Conservation (phyloP, 1,284 basidiomycete genomes). For the Boletus sp. region DNA sequence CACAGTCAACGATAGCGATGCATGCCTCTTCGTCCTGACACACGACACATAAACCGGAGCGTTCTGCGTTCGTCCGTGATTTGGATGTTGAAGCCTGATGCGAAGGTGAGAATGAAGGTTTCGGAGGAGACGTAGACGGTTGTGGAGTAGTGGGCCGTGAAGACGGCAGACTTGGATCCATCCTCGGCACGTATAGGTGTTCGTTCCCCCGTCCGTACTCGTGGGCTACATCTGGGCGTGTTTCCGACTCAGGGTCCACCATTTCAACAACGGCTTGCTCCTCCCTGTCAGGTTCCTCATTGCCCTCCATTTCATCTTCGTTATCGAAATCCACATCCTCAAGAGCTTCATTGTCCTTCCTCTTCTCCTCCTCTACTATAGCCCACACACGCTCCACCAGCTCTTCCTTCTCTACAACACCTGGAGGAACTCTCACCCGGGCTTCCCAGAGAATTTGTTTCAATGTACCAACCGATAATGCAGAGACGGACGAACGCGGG, state of each 20-base stretch:
- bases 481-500: slow-evolving; percentile 49
- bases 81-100: slow-evolving; percentile 29
- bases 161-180: not conserved
- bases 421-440: slow-evolving; percentile 51
- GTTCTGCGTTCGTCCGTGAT: slow-evolving; percentile 46
- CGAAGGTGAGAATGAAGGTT: slow-evolving; percentile 14
- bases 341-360: slow-evolving; percentile 40
- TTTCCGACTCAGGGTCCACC: slow-evolving; percentile 19
- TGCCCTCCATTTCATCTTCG: slow-evolving; percentile 16
- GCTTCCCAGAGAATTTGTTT: slow-evolving; percentile 76
- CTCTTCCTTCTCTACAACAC: slow-evolving; percentile 68
- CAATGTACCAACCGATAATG: slow-evolving; percentile 61
- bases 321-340: slow-evolving; percentile 38
- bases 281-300: slow-evolving; percentile 15
- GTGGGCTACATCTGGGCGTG: not conserved
- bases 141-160: slow-evolving; percentile 16
- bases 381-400: slow-evolving; percentile 64
- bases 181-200: not conserved
- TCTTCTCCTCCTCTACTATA: slow-evolving; percentile 63
- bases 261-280: slow-evolving; percentile 8
- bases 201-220: slow-evolving; percentile 1
- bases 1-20: slow-evolving; percentile 90
- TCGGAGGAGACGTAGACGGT: slow-evolving; percentile 10
- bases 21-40: slow-evolving; percentile 91
- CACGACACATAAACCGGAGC: slow-evolving; percentile 77